Conservation (phyloP, 257 asterid genomes). For the Rubia yunnanensis region DNA sequence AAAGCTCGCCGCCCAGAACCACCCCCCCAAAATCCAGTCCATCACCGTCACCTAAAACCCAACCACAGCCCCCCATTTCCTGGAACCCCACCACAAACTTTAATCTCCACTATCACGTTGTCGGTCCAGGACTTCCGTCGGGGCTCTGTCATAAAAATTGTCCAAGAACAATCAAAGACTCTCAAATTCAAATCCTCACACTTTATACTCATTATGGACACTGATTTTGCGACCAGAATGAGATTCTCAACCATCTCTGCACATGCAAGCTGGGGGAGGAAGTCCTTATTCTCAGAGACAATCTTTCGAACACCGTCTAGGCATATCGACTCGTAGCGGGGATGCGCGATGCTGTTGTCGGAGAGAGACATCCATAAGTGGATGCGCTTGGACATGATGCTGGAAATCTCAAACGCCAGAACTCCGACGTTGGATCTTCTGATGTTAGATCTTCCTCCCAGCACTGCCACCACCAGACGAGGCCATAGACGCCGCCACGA, state of each 20-base stretch:
- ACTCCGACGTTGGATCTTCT: conserved; percentile 72
- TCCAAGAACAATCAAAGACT: conserved; percentile 41
- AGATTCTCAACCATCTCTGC: conserved; percentile 75
- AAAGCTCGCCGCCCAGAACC: no score
- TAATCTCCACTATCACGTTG: no score
- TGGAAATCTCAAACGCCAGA: conserved; percentile 72
- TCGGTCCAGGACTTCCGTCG: no score
- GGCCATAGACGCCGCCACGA: no score
- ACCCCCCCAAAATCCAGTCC: no score
- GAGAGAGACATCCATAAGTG: conserved; percentile 80
- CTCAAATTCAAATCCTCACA: conserved; percentile 59
- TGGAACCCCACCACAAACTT: no score
- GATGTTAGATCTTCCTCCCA: no score
- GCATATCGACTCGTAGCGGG: conserved; percentile 44
- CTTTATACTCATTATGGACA: conserved; percentile 44
- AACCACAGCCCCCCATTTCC: no score
- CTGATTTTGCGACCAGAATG: conserved; percentile 38
- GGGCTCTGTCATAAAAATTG: conserved; percentile 61
- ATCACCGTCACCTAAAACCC: no score
- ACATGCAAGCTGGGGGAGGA: conserved; percentile 64
- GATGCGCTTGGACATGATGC: conserved; percentile 74
- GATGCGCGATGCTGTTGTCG: conserved; percentile 41
- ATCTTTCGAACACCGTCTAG: conserved; percentile 87
- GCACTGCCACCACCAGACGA: no score
- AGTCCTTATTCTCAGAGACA: conserved; percentile 72